These are phyloP conservation scores for Leccinum laetum DNA, from an alignment of 1,284 basidiomycete genomes.

Conservation along the genomic window DNA sequence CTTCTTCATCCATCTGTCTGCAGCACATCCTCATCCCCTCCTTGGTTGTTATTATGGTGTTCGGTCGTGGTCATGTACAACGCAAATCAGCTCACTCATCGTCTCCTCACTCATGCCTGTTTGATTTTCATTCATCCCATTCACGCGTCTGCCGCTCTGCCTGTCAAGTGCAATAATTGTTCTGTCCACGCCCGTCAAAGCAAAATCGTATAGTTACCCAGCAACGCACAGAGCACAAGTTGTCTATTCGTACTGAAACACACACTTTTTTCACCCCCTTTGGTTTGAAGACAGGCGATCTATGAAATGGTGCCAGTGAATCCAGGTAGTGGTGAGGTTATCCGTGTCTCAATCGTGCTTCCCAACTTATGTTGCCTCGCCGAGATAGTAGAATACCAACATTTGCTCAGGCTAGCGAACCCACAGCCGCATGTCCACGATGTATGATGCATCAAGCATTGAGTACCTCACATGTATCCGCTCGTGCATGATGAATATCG, in stretches of 20 bases:
- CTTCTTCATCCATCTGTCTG: conserved; percentile 24
- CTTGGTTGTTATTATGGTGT: conserved; percentile 40
- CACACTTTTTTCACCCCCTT: conserved; percentile 12
- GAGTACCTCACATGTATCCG: conserved; percentile 18
- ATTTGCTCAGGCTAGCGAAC: not conserved
- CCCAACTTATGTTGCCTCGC: conserved; percentile 5
- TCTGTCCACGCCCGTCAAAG: conserved; percentile 28
- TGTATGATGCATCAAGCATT: conserved; percentile 5
- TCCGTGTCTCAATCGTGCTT: not conserved
- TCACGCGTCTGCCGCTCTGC: conserved; percentile 19
- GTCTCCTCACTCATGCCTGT: conserved; percentile 28
- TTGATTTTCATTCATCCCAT: conserved; percentile 26
- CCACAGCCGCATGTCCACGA: not conserved
- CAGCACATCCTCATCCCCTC: conserved; percentile 22
- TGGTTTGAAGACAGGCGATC: conserved; percentile 7
- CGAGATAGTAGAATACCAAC: conserved; percentile 1
- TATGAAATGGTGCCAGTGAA: not conserved
- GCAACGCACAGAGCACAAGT: conserved; percentile 17
- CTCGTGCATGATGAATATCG: conserved; percentile 9
- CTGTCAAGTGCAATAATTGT: conserved; percentile 34
- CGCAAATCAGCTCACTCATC: conserved; percentile 33
- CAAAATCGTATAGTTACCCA: conserved; percentile 33
- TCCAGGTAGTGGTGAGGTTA: conserved; percentile 17
- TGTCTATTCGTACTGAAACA: conserved; percentile 23
- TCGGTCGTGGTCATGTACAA: conserved; percentile 39